These are phyloP conservation scores for Drechslerella dactyloides DNA, from an alignment of 2,329 filamentous ascomycete species.

Conservation along the genomic window DNA sequence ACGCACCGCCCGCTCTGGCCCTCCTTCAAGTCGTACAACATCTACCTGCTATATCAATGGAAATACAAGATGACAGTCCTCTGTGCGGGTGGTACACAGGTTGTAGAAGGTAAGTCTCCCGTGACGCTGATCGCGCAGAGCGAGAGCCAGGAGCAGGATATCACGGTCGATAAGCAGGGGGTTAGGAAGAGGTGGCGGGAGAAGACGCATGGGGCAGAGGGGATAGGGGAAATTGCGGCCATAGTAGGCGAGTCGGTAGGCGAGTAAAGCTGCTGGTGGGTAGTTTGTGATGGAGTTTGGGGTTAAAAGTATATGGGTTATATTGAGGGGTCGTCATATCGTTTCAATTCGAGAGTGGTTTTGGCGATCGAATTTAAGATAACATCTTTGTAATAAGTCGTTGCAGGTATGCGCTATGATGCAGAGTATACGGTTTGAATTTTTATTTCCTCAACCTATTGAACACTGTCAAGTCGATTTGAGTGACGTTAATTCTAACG, in stretches of 20 bases:
- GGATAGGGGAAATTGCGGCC: slow-evolving; percentile 9
- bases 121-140: slow-evolving; percentile 37
- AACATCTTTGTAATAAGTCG: too few relatives aligned
- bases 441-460: too few relatives aligned
- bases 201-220: slow-evolving; percentile 36
- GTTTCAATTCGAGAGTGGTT: too few relatives aligned
- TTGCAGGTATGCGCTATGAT: too few relatives aligned
- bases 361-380: too few relatives aligned
- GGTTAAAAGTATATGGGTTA: too few relatives aligned
- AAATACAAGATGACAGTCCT: slow-evolving; percentile 37
- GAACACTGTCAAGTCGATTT: too few relatives aligned
- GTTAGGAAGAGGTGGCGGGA: slow-evolving; percentile 33
- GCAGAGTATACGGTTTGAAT: too few relatives aligned
- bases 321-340: too few relatives aligned
- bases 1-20: slow-evolving; percentile 33
- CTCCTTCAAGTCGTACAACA: slow-evolving; percentile 46
- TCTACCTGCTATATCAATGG: slow-evolving; percentile 37
- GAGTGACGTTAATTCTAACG: too few relatives aligned
- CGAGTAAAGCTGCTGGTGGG: not conserved
- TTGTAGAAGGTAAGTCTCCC: slow-evolving; percentile 29
- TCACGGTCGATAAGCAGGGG: slow-evolving; percentile 21
- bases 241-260: slow-evolving; percentile 6
- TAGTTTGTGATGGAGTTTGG: too few relatives aligned
- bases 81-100: slow-evolving; percentile 27
- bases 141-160: slow-evolving; percentile 34